A percentile compares a stretch with the other conserved stretches of the same genome.
Conservation (phyloP, 345 rosid species). For the Gynandropsis gynandra region DNA sequence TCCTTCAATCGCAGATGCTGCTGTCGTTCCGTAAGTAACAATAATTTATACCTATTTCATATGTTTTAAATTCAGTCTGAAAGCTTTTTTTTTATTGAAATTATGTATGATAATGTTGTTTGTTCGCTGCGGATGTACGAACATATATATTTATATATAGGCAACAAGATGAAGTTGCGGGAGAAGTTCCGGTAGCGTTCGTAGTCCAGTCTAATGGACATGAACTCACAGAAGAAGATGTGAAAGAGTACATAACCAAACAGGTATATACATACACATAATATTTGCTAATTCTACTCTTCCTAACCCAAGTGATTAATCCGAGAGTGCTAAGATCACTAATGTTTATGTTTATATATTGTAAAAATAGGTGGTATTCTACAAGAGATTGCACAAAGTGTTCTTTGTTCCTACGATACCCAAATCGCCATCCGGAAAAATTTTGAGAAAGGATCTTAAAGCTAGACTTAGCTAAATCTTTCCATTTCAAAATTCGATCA, state of each 20-base stretch:
- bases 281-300: background rate
- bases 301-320: background rate
- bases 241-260: slow-evolving; percentile 66
- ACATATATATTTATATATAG: slow-evolving; percentile 25
- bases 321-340: background rate
- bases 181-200: slow-evolving; percentile 90
- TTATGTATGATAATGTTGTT: too few relatives aligned
- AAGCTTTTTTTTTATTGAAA: background rate
- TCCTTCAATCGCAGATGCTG: slow-evolving; percentile 72
- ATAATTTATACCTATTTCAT: background rate
- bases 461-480: slow-evolving; percentile 40
- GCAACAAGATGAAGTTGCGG: slow-evolving; percentile 79
- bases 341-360: too few relatives aligned
- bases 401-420: slow-evolving; percentile 75
- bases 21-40: slow-evolving; percentile 74
- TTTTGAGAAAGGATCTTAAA: slow-evolving; percentile 71
- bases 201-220: slow-evolving; percentile 61
- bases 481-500: too few relatives aligned
- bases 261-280: slow-evolving; percentile 38
- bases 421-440: slow-evolving; percentile 85
- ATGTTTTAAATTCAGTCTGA: too few relatives aligned
- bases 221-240: slow-evolving; percentile 50
- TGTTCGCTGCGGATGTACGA: background rate
- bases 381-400: slow-evolving; percentile 75
- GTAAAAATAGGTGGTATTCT: slow-evolving; percentile 82